These are phyloP conservation scores for Skeletonema tropicum DNA, from an alignment of 108 stramenopile genomes.

Conservation along the genomic window DNA sequence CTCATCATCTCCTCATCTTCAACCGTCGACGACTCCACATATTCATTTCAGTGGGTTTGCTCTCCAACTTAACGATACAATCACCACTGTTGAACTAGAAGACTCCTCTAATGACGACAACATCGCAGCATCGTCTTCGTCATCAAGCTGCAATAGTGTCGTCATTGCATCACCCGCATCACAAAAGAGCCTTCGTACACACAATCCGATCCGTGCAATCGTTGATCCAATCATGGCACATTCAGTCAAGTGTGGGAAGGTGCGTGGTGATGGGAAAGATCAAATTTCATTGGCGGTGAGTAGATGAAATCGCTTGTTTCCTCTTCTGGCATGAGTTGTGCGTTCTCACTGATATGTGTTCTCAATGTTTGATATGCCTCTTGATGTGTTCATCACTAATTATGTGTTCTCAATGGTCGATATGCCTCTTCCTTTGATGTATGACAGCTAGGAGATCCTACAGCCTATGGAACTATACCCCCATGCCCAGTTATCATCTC, in stretches of 20 bases:
- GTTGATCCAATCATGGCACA: conserved; percentile 79
- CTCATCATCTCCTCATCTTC: background rate
- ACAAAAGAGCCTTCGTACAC: conserved; percentile 64
- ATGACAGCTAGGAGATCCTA: conserved; percentile 81
- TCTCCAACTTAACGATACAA: background rate
- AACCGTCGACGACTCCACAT: background rate
- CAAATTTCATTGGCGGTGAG: conserved; percentile 88
- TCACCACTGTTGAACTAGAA: background rate
- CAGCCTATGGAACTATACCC: conserved; percentile 64
- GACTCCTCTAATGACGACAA: background rate
- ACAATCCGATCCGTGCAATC: conserved; percentile 86
- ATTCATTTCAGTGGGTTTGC: background rate
- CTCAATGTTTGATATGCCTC: background rate
- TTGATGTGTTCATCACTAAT: background rate
- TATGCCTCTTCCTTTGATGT: background rate
- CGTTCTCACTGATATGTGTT: background rate
- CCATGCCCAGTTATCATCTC: conserved; percentile 63
- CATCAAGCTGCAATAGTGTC: background rate
- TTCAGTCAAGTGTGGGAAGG: conserved; percentile 48
- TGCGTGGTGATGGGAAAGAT: conserved; percentile 69
- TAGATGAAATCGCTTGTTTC: conserved; percentile 5
- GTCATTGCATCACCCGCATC: conserved; percentile 53
- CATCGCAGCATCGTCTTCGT: background rate
- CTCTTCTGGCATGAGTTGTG: background rate
- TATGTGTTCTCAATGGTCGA: background rate